A percentile compares a stretch with the other conserved stretches of the same genome.
Conservation (phyloP, 768 basidiomycete species). For the Obba rivulosa region DNA sequence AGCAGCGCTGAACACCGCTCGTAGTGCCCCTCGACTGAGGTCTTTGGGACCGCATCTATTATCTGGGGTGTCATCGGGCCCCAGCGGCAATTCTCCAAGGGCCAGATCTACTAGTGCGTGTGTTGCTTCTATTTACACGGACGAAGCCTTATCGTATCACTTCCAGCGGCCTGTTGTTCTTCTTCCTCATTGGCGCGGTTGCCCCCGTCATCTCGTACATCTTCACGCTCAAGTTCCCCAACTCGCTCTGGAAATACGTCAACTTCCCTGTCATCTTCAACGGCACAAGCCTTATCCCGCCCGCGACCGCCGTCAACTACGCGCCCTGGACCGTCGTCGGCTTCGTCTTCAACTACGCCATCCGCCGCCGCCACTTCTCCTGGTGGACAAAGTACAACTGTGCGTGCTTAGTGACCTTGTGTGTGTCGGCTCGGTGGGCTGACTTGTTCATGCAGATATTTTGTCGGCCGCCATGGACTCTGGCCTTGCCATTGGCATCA, state of each 20-base stretch:
- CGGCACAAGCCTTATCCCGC: slow-evolving; percentile 69
- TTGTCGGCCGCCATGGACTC: slow-evolving; percentile 73
- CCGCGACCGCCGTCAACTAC: slow-evolving; percentile 86
- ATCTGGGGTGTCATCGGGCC: slow-evolving; percentile 78
- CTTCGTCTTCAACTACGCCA: slow-evolving; percentile 74
- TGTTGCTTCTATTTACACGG: not conserved
- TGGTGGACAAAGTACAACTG: slow-evolving; percentile 84
- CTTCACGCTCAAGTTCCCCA: slow-evolving; percentile 54
- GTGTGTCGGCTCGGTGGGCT: not conserved
- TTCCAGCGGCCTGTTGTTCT: slow-evolving; percentile 46
- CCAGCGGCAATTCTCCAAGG: slow-evolving; percentile 58
- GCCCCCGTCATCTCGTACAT: slow-evolving; percentile 53
- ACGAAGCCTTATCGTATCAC: slow-evolving; percentile 3
- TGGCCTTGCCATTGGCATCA: slow-evolving; percentile 60
- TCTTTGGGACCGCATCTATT: slow-evolving; percentile 76
- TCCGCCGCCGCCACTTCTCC: slow-evolving; percentile 61
- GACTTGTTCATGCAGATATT: slow-evolving; percentile 41
- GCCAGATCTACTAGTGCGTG: slow-evolving; percentile 51
- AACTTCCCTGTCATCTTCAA: slow-evolving; percentile 52
- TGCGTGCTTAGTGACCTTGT: no score
- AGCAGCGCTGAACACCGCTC: not conserved
- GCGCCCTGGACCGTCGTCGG: slow-evolving; percentile 72
- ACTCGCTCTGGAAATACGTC: slow-evolving; percentile 59
- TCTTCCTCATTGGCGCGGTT: slow-evolving; percentile 73
- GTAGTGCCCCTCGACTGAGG: slow-evolving; percentile 56